Percentiles rank a stretch among this genome's conserved stretches.
Conservation (phyloP, 495 filamentous ascomycete species). For the Penicillium paradoxum region DNA sequence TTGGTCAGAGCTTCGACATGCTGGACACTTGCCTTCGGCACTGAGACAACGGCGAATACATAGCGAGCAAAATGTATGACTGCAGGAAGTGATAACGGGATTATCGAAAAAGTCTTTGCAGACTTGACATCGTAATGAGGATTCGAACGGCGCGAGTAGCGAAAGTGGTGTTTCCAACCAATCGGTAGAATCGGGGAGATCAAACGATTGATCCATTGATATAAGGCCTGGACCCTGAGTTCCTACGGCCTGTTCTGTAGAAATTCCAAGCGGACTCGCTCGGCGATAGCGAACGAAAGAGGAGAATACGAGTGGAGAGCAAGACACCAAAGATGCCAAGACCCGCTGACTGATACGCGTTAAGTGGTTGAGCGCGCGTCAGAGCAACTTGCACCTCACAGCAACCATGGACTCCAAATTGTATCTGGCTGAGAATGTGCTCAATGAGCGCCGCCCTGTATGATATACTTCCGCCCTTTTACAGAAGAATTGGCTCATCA, state of each 20-base stretch:
- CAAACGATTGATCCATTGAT: constrained; percentile 46
- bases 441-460: constrained; percentile 73
- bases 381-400: constrained; percentile 10
- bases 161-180: constrained; percentile 80
- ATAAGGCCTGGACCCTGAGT: background rate
- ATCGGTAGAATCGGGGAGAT: constrained; percentile 85
- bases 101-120: constrained; percentile 96
- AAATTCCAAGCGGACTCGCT: background rate
- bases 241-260: background rate
- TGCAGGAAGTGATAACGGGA: constrained; percentile 91
- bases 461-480: constrained; percentile 18
- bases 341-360: constrained; percentile 49
- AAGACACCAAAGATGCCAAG: constrained; percentile 28
- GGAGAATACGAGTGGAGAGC: constrained; percentile 13
- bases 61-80: constrained; percentile 92
- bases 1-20: constrained; percentile 72
- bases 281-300: background rate
- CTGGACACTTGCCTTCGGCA: constrained; percentile 77
- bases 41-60: constrained; percentile 85
- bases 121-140: constrained; percentile 85
- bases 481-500: background rate
- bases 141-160: constrained; percentile 69
- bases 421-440: constrained; percentile 68
- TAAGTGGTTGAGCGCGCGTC: constrained; percentile 44
- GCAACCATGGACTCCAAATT: constrained; percentile 52